Base-by-base conservation (phyloP, 352 stramenopile genomes). In the Phytophthora syringae region DNA sequence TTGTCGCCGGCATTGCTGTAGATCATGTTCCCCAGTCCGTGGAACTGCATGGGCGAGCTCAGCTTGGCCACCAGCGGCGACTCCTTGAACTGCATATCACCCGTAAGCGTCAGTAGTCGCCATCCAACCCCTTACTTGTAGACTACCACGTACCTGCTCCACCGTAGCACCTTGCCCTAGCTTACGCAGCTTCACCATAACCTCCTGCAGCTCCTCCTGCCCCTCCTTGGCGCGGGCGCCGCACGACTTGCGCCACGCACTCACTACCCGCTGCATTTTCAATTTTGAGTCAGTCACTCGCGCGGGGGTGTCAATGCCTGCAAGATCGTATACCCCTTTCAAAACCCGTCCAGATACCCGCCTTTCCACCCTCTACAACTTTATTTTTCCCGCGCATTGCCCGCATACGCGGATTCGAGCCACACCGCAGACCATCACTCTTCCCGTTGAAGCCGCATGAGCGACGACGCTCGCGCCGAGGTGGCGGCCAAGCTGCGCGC, bases 11-110 rank as follows among this genome's bases (percentile, higher is more conserved):
- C 72, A 48, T 95, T 95, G 60, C 81, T 82, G 76, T 91, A 95
- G 52, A 95, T 92, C 76, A 93, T 87, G 64, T 93, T 92, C 51
- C 79, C 88, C 15, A 95, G 61, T 2, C 82, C 80, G 39, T 86
- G 90, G 39, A 86, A 82, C 63, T 93, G 80, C 25, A 74, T 59
- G n/a, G 79, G 79, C n/a, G 63, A 80, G 49, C 71, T 70, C 24
- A 93, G 64, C 2, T 69, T 82, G 20, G 66, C 60, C 54, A 93
- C 82, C 42, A 93, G 67, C 10, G 82, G 64, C 12, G 84, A 93
- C 42, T 78, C 71, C 54, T 90, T 77, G 45, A 93, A 93, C 84
- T 93, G 18, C 25, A 45, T 0, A 4, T 13, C 21, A 16, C 11
- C 21, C 39, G 10, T 30, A 7, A 24, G 1, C 16, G 28, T 61